phyloP scores from a whole-genome alignment of 2,329 filamentous ascomycete species.

The Colletotrichum scovillei region DNA sequence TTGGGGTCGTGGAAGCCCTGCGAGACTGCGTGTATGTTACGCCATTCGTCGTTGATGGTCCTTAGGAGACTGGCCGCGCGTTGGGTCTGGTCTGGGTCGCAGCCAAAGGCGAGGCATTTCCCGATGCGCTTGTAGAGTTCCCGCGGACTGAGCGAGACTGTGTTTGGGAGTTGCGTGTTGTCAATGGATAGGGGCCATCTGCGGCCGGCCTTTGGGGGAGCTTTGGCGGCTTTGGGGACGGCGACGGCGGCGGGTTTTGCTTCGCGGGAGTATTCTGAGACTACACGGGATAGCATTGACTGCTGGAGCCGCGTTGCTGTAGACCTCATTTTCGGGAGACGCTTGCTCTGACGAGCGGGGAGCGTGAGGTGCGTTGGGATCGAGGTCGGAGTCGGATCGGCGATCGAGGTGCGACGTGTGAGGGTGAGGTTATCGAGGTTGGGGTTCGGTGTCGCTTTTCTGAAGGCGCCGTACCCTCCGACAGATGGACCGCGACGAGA shows the following conservation, averaged over 20 bases:
- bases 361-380: neutral
- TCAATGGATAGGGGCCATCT: no score
- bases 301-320: neutral
- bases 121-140: conserved; percentile 26
- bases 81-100: conserved; percentile 27
- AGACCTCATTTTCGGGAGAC: neutral
- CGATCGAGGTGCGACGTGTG: no score
- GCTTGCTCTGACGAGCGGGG: neutral
- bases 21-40: neutral
- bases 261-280: neutral
- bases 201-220: no score
- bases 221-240: no score
- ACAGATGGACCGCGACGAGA: no score
- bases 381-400: neutral
- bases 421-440: neutral
- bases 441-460: neutral
- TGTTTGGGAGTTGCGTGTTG: no score
- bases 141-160: no score
- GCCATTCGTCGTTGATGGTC: conserved; percentile 17
- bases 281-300: neutral
- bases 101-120: conserved; percentile 37
- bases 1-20: neutral
- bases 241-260: no score
- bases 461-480: no score
- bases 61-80: conserved; percentile 26